Conservation (phyloP, 2,329 filamentous ascomycete genomes). For the Beauveria sp. region DNA sequence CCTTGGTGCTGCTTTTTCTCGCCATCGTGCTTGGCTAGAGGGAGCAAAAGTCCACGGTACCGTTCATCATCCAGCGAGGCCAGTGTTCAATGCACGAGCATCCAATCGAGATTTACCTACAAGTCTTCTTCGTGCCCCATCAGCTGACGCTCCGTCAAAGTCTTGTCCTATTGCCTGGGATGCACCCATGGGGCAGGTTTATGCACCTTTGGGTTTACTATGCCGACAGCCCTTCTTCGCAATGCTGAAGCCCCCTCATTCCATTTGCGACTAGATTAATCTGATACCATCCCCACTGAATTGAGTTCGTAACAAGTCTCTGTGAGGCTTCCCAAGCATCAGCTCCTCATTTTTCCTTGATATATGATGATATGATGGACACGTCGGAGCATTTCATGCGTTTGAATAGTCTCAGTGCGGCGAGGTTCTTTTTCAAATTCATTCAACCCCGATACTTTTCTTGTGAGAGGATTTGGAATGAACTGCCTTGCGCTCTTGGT, state of each 20-base stretch:
- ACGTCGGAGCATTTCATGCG: neutral
- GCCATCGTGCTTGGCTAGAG: slow-evolving; percentile 74
- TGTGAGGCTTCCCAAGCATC: no score
- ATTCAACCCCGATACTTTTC: no score
- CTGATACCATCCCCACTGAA: no score
- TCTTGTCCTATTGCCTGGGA: slow-evolving; percentile 82
- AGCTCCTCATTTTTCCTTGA: neutral
- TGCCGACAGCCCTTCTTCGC: no score
- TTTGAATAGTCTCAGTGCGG: neutral
- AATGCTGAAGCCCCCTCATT: slow-evolving; percentile 54
- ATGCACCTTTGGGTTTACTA: slow-evolving; percentile 75
- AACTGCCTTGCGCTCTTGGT: neutral
- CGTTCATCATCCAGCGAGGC: slow-evolving; percentile 72
- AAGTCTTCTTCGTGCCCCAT: slow-evolving; percentile 52
- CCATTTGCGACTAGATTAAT: slow-evolving; percentile 27
- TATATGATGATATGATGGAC: neutral
- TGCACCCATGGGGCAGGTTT: slow-evolving; percentile 59
- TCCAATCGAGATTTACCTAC: slow-evolving; percentile 75
- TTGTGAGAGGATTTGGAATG: neutral
- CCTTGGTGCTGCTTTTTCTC: slow-evolving; percentile 25
- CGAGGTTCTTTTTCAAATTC: neutral
- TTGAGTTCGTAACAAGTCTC: no score
- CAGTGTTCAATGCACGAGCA: slow-evolving; percentile 81
- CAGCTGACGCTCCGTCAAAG: slow-evolving; percentile 68
- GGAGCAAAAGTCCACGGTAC: slow-evolving; percentile 75